Evolutionary conservation across 257 asterid species (phyloP).

Genomic region (Orobanche coerulescens): DNA sequence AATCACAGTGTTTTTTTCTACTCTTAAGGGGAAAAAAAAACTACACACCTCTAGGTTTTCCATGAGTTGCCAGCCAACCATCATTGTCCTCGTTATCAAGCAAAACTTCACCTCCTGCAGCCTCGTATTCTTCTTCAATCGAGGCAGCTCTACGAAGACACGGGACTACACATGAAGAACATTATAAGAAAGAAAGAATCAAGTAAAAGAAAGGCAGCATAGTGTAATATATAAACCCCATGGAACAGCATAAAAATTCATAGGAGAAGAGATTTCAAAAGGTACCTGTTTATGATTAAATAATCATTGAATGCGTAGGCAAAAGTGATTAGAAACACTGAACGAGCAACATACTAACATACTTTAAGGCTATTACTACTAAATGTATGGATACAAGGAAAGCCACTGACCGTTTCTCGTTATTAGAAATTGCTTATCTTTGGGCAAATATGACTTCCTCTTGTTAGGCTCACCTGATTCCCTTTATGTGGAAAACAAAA

Average conservation of each 20-base stretch:
- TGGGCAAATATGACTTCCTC: slow-evolving; percentile 90
- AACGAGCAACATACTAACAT: background rate
- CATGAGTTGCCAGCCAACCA: slow-evolving; percentile 99
- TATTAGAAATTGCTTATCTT: slow-evolving; percentile 80
- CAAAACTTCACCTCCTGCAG: slow-evolving; percentile 93
- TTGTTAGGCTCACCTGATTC: slow-evolving; percentile 96
- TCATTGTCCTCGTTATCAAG: slow-evolving; percentile 83
- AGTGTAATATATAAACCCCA: background rate
- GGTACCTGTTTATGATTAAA: slow-evolving; percentile 4
- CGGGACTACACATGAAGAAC: slow-evolving; percentile 52
- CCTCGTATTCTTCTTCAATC: slow-evolving; percentile 91
- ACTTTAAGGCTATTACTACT: background rate
- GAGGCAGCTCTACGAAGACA: slow-evolving; percentile 95
- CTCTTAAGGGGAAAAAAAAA: background rate
- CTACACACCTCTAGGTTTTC: slow-evolving; percentile 64
- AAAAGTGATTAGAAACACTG: background rate
- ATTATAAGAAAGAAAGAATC: background rate
- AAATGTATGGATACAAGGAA: slow-evolving; percentile 9
- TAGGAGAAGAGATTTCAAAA: background rate
- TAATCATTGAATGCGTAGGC: slow-evolving; percentile 4
- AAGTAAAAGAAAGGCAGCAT: background rate
- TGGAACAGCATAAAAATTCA: background rate
- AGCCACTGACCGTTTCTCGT: slow-evolving; percentile 75
- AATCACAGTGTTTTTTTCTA: background rate
- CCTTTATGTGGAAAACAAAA: slow-evolving; percentile 37